Conservation (phyloP, 2,329 filamentous ascomycete genomes). For the Botryotinia calthae region DNA sequence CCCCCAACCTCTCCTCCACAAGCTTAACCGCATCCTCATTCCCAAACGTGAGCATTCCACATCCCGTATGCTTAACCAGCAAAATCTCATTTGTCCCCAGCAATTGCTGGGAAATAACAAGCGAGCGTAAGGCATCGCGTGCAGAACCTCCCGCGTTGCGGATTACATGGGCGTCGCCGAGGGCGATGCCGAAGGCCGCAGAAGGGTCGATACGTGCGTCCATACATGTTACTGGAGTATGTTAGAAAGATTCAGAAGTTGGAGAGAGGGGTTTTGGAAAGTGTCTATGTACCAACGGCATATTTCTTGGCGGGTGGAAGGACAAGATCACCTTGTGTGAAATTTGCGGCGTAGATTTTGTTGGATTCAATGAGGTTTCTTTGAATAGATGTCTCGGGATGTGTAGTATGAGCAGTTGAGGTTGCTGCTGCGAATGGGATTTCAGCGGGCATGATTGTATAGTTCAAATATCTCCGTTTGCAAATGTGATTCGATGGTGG, state of each 20-base stretch:
- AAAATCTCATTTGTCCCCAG: constrained; percentile 74
- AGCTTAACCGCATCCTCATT: constrained; percentile 54
- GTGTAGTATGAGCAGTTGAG: constrained; percentile 12
- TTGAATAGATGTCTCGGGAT: constrained; percentile 44
- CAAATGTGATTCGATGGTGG: not conserved
- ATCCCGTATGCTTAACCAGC: constrained; percentile 52
- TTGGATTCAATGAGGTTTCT: constrained; percentile 57
- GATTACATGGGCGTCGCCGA: constrained; percentile 77
- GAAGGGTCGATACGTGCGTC: constrained; percentile 71
- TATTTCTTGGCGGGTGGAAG: constrained; percentile 70
- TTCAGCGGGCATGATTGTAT: not conserved
- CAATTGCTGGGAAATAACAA: constrained; percentile 77
- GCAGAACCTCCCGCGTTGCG: constrained; percentile 70
- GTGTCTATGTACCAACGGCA: constrained; percentile 52
- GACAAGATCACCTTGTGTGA: constrained; percentile 64
- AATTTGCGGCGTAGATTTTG: constrained; percentile 54
- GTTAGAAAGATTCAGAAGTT: constrained; percentile 16
- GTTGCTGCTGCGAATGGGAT: not conserved
- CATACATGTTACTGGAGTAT: constrained; percentile 68
- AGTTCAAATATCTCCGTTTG: not conserved
- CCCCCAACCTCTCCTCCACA: constrained; percentile 57
- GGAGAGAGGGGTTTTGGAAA: constrained; percentile 21
- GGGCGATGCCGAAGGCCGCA: constrained; percentile 64
- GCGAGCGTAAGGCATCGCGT: constrained; percentile 67
- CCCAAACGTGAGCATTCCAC: constrained; percentile 69